Conservation (phyloP, 2,329 filamentous ascomycete species). For the Alternaria rosae region DNA sequence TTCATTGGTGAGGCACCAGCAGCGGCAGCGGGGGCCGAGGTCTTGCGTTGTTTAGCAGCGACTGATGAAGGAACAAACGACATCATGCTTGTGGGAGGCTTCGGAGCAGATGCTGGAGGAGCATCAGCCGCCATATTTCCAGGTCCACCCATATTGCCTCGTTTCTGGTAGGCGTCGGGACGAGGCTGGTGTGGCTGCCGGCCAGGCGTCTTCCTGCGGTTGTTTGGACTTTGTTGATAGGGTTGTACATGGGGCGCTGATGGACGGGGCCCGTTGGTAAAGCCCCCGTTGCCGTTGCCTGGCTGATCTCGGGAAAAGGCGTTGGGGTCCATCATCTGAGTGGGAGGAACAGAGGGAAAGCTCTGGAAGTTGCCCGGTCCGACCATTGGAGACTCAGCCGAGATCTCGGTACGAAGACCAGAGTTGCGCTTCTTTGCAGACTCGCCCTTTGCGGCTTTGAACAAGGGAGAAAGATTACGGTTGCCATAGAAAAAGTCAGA, state of each 20-base stretch:
- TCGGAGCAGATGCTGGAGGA: constrained; percentile 25
- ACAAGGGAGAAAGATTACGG: constrained; percentile 58
- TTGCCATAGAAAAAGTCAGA: constrained; percentile 52
- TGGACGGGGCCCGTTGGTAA: constrained; percentile 29
- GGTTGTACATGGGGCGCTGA: constrained; percentile 37
- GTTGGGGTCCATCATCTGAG: constrained; percentile 28
- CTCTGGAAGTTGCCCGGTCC: constrained; percentile 32
- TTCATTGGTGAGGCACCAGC: constrained; percentile 24
- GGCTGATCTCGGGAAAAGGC: constrained; percentile 25
- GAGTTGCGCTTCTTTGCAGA: constrained; percentile 53
- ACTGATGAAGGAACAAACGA: constrained; percentile 49
- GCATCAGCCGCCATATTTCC: constrained; percentile 21
- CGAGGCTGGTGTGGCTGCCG: constrained; percentile 33
- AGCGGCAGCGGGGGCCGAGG: constrained; percentile 25
- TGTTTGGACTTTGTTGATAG: constrained; percentile 34
- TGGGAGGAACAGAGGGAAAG: constrained; percentile 31
- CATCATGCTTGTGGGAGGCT: constrained; percentile 37
- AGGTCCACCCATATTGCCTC: constrained; percentile 19
- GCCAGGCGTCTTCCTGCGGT: constrained; percentile 32
- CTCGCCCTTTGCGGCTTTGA: constrained; percentile 57
- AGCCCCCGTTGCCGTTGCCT: constrained; percentile 20
- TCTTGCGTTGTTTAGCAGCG: constrained; percentile 40
- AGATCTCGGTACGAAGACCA: constrained; percentile 54
- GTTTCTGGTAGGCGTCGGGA: constrained; percentile 31
- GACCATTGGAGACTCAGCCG: constrained; percentile 40